phyloP scores from a whole-genome alignment of 768 basidiomycete genomes.

The Russula emetica region DNA sequence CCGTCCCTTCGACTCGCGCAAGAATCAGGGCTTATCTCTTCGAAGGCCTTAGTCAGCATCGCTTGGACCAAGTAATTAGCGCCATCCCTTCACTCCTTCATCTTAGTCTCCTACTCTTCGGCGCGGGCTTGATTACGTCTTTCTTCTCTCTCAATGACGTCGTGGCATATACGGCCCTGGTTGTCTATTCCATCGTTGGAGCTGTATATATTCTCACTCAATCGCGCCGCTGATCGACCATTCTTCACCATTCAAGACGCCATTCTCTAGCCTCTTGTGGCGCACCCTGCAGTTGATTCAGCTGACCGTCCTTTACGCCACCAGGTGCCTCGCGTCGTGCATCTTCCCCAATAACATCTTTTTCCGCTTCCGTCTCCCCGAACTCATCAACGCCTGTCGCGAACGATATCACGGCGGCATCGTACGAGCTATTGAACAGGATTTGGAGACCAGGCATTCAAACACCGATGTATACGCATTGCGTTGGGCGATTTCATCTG shows the following conservation, averaged over 20 bases:
- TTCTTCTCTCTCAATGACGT: slow-evolving; percentile 18
- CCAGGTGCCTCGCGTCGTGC: not conserved
- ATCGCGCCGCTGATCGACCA: slow-evolving; percentile 13
- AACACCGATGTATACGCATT: slow-evolving; percentile 16
- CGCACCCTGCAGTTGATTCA: not conserved
- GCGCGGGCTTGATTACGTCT: slow-evolving; percentile 16
- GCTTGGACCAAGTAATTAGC: too few species aligned
- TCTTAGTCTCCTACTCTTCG: slow-evolving; percentile 20
- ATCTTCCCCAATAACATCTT: not conserved
- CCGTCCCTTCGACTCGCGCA: too few species aligned
- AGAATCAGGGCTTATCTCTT: too few species aligned
- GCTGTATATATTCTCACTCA: slow-evolving; percentile 13
- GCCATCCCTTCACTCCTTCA: too few species aligned
- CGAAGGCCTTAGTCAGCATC: too few species aligned
- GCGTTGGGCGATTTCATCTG: slow-evolving; percentile 12
- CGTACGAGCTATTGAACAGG: slow-evolving; percentile 9
- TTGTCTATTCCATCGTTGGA: slow-evolving; percentile 1
- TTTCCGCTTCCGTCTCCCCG: slow-evolving; percentile 15
- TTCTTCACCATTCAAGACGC: slow-evolving; percentile 25
- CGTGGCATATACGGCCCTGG: slow-evolving; percentile 16
- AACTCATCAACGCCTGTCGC: slow-evolving; percentile 3
- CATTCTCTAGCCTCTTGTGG: slow-evolving; percentile 18
- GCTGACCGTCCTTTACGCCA: not conserved
- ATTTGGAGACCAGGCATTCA: not conserved
- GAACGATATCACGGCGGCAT: slow-evolving; percentile 20